Percentiles rank a stretch among this genome's conserved stretches.
These are phyloP conservation scores for Anacardium occidentale DNA, from an alignment of 345 rosid genomes.

Conservation along the genomic window DNA sequence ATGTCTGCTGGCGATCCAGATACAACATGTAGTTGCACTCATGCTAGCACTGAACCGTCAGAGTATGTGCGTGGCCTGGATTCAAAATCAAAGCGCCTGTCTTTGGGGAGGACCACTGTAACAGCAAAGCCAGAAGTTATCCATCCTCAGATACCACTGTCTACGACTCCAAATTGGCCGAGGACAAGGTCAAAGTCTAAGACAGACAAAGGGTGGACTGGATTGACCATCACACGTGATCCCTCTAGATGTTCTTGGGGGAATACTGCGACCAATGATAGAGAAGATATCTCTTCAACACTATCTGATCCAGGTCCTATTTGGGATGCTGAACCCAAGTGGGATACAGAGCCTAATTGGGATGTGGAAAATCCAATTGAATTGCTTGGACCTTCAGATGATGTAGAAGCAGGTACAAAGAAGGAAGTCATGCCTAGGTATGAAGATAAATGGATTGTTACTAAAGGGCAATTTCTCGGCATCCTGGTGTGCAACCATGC, in stretches of 20 bases:
- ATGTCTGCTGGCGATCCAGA: conserved; percentile 82
- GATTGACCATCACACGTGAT: conserved; percentile 67
- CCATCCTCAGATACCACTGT: conserved; percentile 75
- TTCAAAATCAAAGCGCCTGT: conserved; percentile 81
- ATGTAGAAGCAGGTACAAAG: conserved; percentile 58
- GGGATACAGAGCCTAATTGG: conserved; percentile 87
- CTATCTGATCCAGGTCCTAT: conserved; percentile 98
- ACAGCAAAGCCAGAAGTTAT: conserved; percentile 83
- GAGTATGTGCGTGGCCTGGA: conserved; percentile 93
- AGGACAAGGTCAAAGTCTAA: conserved; percentile 94
- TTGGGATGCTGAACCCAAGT: conserved; percentile 97
- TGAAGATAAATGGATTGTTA: conserved; percentile 72
- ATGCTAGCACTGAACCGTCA: conserved; percentile 87
- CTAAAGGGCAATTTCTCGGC: conserved; percentile 87
- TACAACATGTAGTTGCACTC: conserved; percentile 63
- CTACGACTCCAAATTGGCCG: conserved; percentile 92
- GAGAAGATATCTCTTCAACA: conserved; percentile 94
- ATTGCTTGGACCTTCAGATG: conserved; percentile 81
- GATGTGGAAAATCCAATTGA: conserved; percentile 78
- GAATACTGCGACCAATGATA: conserved; percentile 67
- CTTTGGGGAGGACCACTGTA: conserved; percentile 72
- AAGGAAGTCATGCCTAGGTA: conserved; percentile 51
- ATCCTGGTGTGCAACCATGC: conserved; percentile 96
- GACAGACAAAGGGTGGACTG: conserved; percentile 87
- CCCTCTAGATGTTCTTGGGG: conserved; percentile 81